A percentile compares a stretch with the other conserved stretches of the same genome.
phyloP scores from a whole-genome alignment of 169 alveolate species.

The Theileria orientalis region DNA sequence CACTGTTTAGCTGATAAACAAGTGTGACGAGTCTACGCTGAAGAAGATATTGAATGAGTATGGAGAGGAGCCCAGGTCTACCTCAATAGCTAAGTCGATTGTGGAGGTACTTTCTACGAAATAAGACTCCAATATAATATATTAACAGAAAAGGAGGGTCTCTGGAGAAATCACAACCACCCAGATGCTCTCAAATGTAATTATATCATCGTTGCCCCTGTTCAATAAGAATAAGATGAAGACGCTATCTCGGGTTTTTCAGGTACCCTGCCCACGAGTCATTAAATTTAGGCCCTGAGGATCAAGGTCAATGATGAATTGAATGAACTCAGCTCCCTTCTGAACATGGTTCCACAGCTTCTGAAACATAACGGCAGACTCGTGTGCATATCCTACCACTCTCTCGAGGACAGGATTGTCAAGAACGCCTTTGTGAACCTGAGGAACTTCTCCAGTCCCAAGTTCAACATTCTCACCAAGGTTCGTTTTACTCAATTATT shows the following conservation, averaged over 20 bases:
- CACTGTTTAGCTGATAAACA: conserved; percentile 31
- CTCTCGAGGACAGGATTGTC: conserved; percentile 70
- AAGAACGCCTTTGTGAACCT: conserved; percentile 40
- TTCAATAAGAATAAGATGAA: conserved; percentile 66
- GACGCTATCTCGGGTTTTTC: conserved; percentile 69
- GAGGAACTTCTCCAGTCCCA: not conserved
- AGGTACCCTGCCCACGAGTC: conserved; percentile 13
- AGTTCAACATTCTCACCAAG: conserved; percentile 5
- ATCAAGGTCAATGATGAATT: conserved; percentile 75
- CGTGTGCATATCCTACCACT: conserved; percentile 73
- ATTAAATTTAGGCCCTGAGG: conserved; percentile 59
- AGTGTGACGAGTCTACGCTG: conserved; percentile 26
- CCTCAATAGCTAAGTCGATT: conserved; percentile 42
- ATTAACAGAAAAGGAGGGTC: conserved; percentile 13
- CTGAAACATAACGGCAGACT: conserved; percentile 58
- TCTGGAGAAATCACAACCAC: conserved; percentile 58
- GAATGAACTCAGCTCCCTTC: conserved; percentile 52
- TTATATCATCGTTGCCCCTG: conserved; percentile 52
- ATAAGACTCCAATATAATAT: not conserved
- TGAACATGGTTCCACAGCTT: conserved; percentile 60
- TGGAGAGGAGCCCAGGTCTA: conserved; percentile 62
- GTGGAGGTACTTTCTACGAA: conserved; percentile 28
- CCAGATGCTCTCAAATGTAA: conserved; percentile 50
- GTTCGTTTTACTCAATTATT: conserved; percentile 2
- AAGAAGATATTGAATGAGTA: conserved; percentile 28